Conservation (phyloP, 2,329 filamentous ascomycete genomes). For the Colletotrichum horii region DNA sequence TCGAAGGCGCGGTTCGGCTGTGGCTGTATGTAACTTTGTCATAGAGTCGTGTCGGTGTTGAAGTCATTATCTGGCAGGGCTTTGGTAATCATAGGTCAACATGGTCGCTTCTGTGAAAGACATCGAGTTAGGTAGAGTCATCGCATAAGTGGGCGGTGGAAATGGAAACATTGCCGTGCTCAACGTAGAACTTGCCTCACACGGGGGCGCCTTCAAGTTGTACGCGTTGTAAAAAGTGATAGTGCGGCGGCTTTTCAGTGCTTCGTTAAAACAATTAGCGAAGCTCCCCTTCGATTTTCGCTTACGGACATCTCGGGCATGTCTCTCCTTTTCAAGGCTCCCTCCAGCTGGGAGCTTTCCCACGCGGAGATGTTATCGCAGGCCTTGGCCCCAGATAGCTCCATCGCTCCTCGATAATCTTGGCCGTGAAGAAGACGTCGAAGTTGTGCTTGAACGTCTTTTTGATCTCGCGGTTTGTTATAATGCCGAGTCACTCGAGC, state of each 20-base stretch:
- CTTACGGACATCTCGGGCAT: not conserved
- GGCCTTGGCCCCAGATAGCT: too few relatives aligned
- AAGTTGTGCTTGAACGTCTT: not conserved
- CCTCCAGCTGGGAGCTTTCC: not conserved
- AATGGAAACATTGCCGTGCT: rapidly evolving
- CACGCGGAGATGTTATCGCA: too few relatives aligned
- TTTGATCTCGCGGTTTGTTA: not conserved
- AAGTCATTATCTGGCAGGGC: rapidly evolving
- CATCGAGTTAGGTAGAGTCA: rapidly evolving
- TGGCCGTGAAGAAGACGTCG: too few relatives aligned
- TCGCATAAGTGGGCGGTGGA: not conserved
- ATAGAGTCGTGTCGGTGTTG: not conserved
- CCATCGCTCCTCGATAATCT: too few relatives aligned
- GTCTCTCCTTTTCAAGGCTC: rapidly evolving
- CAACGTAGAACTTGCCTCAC: rapidly evolving
- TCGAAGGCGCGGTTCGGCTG: too few relatives aligned
- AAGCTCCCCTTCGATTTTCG: rapidly evolving
- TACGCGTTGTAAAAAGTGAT: rapidly evolving
- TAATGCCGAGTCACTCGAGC: not conserved
- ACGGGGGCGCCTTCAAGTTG: rapidly evolving
- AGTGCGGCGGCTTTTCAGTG: rapidly evolving
- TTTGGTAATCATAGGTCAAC: not conserved
- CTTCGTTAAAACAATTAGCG: rapidly evolving
- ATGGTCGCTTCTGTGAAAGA: rapidly evolving
- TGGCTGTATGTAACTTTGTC: not conserved